Base-by-base conservation (phyloP, 2,329 filamentous ascomycete species). In the Fusarium paranaense region DNA sequence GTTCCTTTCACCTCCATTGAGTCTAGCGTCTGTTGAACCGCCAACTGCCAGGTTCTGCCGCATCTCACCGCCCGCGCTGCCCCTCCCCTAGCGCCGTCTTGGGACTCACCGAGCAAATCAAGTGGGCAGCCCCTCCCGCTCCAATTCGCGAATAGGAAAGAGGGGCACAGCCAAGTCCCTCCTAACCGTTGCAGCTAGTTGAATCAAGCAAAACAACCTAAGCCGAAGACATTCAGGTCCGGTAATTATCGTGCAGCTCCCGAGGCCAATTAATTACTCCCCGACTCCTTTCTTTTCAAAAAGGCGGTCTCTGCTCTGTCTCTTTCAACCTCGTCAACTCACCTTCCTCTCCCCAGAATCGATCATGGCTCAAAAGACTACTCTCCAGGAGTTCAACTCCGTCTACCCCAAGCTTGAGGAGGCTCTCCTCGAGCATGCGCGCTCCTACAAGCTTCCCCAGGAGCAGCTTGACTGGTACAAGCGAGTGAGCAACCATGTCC, bases 401-500 rank as follows among this genome's bases (percentile, higher is more conserved):
- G 90, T 98, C 82, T 98, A 95, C 86, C 94, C 95, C 65, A 92
- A 92, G 84, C 90, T 99, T 75, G 91, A 95, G 80, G 89, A 94
- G 82, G 94, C 95, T 80, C 87, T 99, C 67, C 88, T 95, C 77
- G 91, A 91, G 73, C 91, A 97, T 86, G 93, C 93, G 77, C 90
- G 91, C 82, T 87, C 90, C 79, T 98, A 97, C 87, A 95, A 95
- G 70, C 88, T 98, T 33, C 95, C 97, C 63, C 84, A 93, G 77
- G 89, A 93, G 83, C 93, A 95, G 71, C 85, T 96, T 69, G 89
- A 94, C 79, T 98, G 96, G 96, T 95, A 95, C 85, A 92, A 94
- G 84, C 90, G 91, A 86, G 95, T 97, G 82, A 71, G 58, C 18
- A 47, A 20, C 42, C 9, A n/a, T 62, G 32, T 27, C n/a, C 56